Conservation (phyloP, 2,329 filamentous ascomycete genomes). For the Hymenoscyphus infarciens region DNA sequence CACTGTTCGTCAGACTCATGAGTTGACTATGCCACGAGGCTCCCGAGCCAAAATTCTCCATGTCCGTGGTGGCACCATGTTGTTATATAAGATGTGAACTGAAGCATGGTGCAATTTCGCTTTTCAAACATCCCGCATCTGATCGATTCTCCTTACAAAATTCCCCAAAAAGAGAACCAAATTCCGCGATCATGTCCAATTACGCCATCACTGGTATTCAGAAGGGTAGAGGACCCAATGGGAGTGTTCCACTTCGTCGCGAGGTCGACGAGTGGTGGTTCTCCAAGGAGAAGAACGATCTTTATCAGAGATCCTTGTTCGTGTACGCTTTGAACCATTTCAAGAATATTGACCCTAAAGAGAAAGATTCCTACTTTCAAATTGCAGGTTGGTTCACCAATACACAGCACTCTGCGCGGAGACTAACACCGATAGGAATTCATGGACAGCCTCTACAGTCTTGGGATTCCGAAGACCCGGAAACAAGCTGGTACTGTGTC, state of each 20-base stretch:
- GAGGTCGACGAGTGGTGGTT: constrained; percentile 23
- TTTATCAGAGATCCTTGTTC: constrained; percentile 19
- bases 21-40: neutral
- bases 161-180: neutral
- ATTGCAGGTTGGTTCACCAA: constrained; percentile 15
- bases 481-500: constrained; percentile 63
- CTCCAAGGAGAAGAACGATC: constrained; percentile 18
- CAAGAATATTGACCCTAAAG: constrained; percentile 16
- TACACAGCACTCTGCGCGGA: neutral
- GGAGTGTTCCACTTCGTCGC: constrained; percentile 17
- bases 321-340: constrained; percentile 21
- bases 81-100: neutral
- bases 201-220: constrained; percentile 22
- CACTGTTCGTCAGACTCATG: neutral
- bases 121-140: neutral
- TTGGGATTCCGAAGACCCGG: constrained; percentile 16
- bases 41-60: neutral
- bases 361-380: constrained; percentile 18
- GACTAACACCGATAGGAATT: constrained; percentile 12
- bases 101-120: neutral
- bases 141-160: constrained; percentile 1
- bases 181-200: constrained; percentile 5
- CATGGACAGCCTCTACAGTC: constrained; percentile 19
- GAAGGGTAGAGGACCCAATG: constrained; percentile 15
- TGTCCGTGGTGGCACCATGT: neutral